phyloP scores from a whole-genome alignment of 1,284 basidiomycete species.

The Cryptococcus maquisensis region DNA sequence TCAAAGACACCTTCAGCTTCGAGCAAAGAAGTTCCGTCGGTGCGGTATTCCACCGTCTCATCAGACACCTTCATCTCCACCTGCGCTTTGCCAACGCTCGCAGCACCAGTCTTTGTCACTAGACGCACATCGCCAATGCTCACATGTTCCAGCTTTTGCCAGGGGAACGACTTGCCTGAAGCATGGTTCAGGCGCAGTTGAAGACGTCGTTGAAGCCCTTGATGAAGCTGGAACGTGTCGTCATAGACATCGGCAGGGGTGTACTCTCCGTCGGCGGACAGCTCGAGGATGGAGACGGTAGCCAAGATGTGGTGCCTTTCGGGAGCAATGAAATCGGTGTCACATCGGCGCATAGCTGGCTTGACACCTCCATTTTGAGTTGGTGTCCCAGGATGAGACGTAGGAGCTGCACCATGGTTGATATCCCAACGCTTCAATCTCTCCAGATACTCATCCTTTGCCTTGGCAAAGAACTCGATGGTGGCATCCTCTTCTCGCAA shows the following conservation, averaged over 20 bases:
- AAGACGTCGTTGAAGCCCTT: conserved; percentile 85
- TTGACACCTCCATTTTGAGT: conserved; percentile 4
- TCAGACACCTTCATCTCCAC: conserved; percentile 49
- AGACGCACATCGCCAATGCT: conserved; percentile 62
- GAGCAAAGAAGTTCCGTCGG: conserved; percentile 74
- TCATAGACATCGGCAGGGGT: conserved; percentile 76
- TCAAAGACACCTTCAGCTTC: conserved; percentile 81
- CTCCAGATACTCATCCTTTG: conserved; percentile 74
- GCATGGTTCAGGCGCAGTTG: conserved; percentile 73
- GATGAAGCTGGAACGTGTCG: conserved; percentile 82
- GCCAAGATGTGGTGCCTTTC: conserved; percentile 85
- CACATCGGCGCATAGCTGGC: conserved; percentile 78
- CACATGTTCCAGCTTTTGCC: conserved; percentile 60
- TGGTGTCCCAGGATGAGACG: conserved; percentile 3
- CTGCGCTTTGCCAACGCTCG: conserved; percentile 44
- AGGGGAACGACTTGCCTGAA: conserved; percentile 82
- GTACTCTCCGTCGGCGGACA: conserved; percentile 79
- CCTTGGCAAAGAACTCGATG: conserved; percentile 80
- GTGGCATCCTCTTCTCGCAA: conserved; percentile 70
- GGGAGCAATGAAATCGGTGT: conserved; percentile 84
- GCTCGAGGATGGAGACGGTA: conserved; percentile 79
- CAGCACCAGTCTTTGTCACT: conserved; percentile 68
- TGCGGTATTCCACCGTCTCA: conserved; percentile 65
- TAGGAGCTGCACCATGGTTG: conserved; percentile 47
- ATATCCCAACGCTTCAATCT: conserved; percentile 88